Conservation (phyloP, 2,329 filamentous ascomycete species). For the Diaporthe humulicola region DNA sequence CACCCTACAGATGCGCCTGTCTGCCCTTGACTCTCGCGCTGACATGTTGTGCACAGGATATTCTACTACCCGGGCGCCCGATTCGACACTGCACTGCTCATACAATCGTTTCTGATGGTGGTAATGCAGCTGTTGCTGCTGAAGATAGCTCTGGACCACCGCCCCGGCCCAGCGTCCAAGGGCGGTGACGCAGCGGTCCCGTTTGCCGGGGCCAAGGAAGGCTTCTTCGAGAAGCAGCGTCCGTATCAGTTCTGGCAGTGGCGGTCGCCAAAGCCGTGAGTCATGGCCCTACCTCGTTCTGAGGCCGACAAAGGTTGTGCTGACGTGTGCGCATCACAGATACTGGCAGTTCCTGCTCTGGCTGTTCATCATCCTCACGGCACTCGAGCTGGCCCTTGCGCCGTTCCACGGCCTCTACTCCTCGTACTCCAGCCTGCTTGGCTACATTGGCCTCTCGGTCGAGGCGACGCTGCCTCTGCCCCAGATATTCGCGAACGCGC, state of each 20-base stretch:
- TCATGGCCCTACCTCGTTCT: conserved; percentile 38
- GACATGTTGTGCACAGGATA: conserved; percentile 59
- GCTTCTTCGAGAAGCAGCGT: conserved; percentile 59
- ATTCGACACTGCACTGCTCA: conserved; percentile 73
- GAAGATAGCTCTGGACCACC: conserved; percentile 77
- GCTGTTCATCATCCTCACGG: conserved; percentile 71
- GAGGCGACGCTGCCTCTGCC: conserved; percentile 87
- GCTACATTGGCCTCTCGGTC: conserved; percentile 81
- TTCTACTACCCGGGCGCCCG: conserved; percentile 78
- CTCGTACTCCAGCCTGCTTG: conserved; percentile 76
- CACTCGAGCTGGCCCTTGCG: conserved; percentile 76
- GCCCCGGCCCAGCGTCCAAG: conserved; percentile 70
- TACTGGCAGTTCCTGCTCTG: conserved; percentile 86
- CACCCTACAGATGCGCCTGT: neutral
- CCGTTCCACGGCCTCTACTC: conserved; percentile 69
- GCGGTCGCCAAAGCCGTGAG: conserved; percentile 76
- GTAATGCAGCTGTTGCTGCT: conserved; percentile 73
- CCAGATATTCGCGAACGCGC: conserved; percentile 80
- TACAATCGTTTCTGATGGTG: conserved; percentile 77
- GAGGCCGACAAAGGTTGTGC: conserved; percentile 13
- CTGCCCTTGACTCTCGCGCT: conserved; percentile 30
- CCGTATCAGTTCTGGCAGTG: conserved; percentile 89
- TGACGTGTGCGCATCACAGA: conserved; percentile 53
- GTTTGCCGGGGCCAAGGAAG: conserved; percentile 68
- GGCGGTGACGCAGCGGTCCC: conserved; percentile 72